Evolutionary conservation across 1,284 basidiomycete species (phyloP).

Genomic region (Fomitopsis pinicola): DNA sequence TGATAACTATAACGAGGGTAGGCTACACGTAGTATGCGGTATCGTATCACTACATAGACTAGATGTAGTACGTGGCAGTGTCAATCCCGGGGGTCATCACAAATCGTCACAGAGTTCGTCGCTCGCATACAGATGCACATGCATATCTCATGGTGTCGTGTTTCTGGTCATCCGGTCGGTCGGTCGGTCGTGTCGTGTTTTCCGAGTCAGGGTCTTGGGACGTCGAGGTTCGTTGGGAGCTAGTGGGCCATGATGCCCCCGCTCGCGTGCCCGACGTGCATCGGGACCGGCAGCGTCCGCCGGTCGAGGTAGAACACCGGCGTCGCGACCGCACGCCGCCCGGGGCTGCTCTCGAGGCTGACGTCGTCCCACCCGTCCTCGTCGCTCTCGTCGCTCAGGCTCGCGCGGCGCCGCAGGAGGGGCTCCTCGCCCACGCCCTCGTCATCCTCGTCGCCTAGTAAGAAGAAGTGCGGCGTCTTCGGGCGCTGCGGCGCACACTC

Average conservation of each 20-base stretch:
- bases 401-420: background rate
- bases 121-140: background rate
- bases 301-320: background rate
- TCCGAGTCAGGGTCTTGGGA: too few relatives aligned
- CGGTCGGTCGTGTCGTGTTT: too few relatives aligned
- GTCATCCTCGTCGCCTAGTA: background rate
- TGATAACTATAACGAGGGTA: background rate
- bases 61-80: background rate
- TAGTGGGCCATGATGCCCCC: background rate
- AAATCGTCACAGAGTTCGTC: background rate
- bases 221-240: too few relatives aligned
- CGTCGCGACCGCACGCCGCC: background rate
- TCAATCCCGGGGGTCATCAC: background rate
- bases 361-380: slow-evolving; percentile 4
- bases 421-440: background rate
- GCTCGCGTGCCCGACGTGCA: background rate
- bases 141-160: background rate
- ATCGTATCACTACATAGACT: background rate
- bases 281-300: background rate
- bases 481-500: background rate
- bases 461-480: background rate
- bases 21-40: background rate
- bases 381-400: background rate
- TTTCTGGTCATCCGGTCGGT: too few relatives aligned
- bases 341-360: background rate